Percentiles rank a stretch among this genome's conserved stretches.
Evolutionary conservation across 768 basidiomycete species (phyloP).

Genomic region (Leccinum barrowsii): DNA sequence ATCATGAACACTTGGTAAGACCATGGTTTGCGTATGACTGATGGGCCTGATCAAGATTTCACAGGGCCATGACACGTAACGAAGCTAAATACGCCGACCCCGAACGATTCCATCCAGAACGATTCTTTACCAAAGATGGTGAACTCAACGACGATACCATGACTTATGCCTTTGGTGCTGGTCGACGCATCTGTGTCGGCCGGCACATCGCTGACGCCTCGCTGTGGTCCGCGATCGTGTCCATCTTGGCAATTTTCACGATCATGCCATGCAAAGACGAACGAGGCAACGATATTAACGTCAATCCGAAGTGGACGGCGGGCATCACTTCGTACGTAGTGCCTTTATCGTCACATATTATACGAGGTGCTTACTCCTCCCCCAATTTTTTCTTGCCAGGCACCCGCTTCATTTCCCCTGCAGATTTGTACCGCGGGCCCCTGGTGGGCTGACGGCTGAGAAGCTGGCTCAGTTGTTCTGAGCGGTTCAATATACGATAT

Average conservation of each 20-base stretch:
- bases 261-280: conserved; percentile 30
- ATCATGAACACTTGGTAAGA: conserved; percentile 28
- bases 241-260: conserved; percentile 34
- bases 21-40: background rate
- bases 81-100: conserved; percentile 34
- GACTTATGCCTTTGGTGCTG: conserved; percentile 34
- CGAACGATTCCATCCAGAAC: conserved; percentile 34
- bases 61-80: conserved; percentile 33
- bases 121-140: conserved; percentile 27
- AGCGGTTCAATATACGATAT: background rate
- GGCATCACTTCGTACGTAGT: conserved; percentile 28
- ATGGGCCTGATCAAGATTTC: background rate
- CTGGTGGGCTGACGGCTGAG: conserved; percentile 11
- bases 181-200: conserved; percentile 40
- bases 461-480: conserved; percentile 20
- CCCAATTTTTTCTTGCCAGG: conserved; percentile 2
- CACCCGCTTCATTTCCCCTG: conserved; percentile 27
- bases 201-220: conserved; percentile 40
- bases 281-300: conserved; percentile 21
- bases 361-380: background rate
- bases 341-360: background rate
- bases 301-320: conserved; percentile 20
- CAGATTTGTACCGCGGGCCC: conserved; percentile 21
- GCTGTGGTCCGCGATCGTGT: conserved; percentile 34
- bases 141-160: conserved; percentile 29